Base-by-base conservation (phyloP, 306 rosid genomes). In the Quercus suber region DNA sequence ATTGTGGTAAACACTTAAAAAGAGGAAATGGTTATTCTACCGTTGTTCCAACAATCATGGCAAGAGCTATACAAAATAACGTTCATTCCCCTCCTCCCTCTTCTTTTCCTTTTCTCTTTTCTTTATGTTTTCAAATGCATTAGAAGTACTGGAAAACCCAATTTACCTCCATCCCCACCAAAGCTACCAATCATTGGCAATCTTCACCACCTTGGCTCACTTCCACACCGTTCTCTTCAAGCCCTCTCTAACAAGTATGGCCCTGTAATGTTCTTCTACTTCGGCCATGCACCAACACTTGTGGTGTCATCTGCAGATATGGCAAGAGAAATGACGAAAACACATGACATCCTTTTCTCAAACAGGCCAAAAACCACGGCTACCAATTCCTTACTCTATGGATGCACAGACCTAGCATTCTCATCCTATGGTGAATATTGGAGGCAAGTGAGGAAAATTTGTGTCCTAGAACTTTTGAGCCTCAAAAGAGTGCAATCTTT, bases 221-320 rank as follows among this genome's bases (percentile, higher is more conserved):
- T 13, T 2, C 76, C 78, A 1, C 68, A 79, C 69, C 81, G 75
- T 19, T 76, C 81, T 13, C 68, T 83, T 14, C 56, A 19, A 63
- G 78, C 67, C 0, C 56, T 45, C 0, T 72, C 82, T 1, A 19
- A 3, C 1, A 49, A 72, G 35, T 20, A 51, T 53, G 77, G 78
- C 23, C 78, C 67, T 28, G 5, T 79, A 1, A 73, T 31, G 73
- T 77, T 61, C 55, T 15, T 72, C 18, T 64, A 61, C 31, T 51
- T 73, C 1, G 78, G 77, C 55, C 55, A 20, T 5, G 23, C 23
- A 2, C 83, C 70, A n/a, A 45, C 76, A 18, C 72, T 79, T 6
- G 68, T 83, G 43, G 78, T 79, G 45, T 83, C 87, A 5, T 80
- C 85, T 18, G 74, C 79, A 19, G 60, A 77, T 2, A 74, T 83